Evolutionary conservation across 768 basidiomycete genomes (phyloP), one percentile per base, ranked within the genome.

Genomic region (Neoboletus subvelutipes): DNA sequence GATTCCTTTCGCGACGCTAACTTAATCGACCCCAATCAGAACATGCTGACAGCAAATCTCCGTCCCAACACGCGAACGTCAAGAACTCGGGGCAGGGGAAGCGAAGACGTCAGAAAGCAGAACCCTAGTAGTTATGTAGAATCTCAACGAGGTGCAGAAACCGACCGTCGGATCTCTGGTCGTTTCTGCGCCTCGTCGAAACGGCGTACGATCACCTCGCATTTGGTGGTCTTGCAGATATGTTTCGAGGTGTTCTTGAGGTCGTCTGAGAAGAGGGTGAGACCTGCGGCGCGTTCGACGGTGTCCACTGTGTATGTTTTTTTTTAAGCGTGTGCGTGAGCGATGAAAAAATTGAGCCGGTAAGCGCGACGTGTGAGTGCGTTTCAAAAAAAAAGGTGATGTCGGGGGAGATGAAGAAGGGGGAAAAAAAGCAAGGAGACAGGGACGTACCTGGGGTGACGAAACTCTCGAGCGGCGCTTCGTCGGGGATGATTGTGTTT

Each of bases 161-260:
- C 79, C 13, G 82, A 74, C 57, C 82, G 83, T 42, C 80, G 79
- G 62, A 72, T 67, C 26, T 80, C 76, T 11, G 77, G 74, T 50
- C 82, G 82, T 70, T 92, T 94, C 65, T 86, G 86, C 12, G 86
- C 86, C 63, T 98, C 94, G 71, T 99, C 95, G 64, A 98, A 99
- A 60, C 86, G 80, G 40, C 94, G 82, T 8, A 98, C 84, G 46
- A 92, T 78, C 49, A 98, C 83, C 58, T 95, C 84, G 68, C 97
- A 99, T 73, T 90, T 88, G 15, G 91, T 87, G 8, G 86, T 83
- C 69, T 87, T 81, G 82, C 96, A 99, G 39, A 99, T 89, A 64
- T 94, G 87, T 65, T 86, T 92, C 11, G 92, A 87, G 3, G 76
- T 68, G 12, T 73, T 63, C 70, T 95, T 96, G 63, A 97, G 75